Evolutionary conservation across 2,329 filamentous ascomycete genomes (phyloP).

Genomic region (Claviceps sp.): DNA sequence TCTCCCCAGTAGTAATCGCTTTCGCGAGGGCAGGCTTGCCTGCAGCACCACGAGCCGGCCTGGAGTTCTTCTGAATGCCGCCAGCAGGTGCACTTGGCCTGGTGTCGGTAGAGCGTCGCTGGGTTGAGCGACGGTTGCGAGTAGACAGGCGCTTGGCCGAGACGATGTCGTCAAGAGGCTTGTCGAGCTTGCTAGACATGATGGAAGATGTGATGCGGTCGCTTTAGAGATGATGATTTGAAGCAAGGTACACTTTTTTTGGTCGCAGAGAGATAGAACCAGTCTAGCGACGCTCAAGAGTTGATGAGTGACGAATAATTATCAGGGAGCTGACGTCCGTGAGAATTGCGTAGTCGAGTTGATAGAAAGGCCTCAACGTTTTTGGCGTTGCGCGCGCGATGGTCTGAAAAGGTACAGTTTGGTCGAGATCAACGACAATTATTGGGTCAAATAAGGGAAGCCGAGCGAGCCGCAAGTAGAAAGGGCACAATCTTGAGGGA

Average conservation of each 20-base stretch:
- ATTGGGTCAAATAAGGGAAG: not conserved
- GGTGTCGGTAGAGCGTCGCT: conserved; percentile 37
- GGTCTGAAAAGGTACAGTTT: conserved; percentile 1
- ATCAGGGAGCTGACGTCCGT: not conserved
- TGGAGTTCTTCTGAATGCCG: conserved; percentile 71
- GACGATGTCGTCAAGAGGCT: conserved; percentile 95
- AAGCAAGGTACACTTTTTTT: not conserved
- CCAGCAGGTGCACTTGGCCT: conserved; percentile 59
- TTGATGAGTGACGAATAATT: not conserved
- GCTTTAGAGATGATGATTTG: not conserved
- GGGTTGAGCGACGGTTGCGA: conserved; percentile 33
- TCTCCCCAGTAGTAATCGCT: conserved; percentile 53
- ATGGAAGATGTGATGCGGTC: conserved; percentile 23
- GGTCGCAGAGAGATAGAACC: no score
- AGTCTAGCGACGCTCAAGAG: not conserved
- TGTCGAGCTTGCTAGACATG: conserved; percentile 93
- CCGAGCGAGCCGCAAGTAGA: not conserved
- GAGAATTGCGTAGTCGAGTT: not conserved
- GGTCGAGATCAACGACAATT: not conserved
- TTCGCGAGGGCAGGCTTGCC: conserved; percentile 53
- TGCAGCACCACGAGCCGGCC: conserved; percentile 42
- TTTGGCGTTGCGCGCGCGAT: not conserved
- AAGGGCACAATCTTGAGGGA: not conserved
- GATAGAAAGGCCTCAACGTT: not conserved
- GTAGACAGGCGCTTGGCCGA: conserved; percentile 54